Percentiles rank a stretch among this genome's conserved stretches.
These are phyloP conservation scores for Tuber borchii DNA, from an alignment of 495 filamentous ascomycete species.

Conservation along the genomic window DNA sequence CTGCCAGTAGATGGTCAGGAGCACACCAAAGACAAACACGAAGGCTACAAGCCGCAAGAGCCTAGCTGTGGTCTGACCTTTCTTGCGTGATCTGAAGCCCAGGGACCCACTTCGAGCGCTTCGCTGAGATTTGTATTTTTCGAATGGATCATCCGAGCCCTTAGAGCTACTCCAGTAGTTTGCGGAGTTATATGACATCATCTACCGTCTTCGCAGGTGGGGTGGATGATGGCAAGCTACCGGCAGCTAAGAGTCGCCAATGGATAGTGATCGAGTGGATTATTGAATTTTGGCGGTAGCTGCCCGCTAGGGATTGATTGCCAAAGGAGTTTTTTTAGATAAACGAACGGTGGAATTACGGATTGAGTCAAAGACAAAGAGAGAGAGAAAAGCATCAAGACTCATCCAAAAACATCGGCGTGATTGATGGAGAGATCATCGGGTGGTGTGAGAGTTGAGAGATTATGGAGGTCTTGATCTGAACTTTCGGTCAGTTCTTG, in stretches of 20 bases:
- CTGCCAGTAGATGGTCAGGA: constrained; percentile 29
- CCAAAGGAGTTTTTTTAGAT: not conserved
- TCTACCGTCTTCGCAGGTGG: not conserved
- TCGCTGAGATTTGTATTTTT: constrained; percentile 33
- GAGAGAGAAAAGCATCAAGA: not conserved
- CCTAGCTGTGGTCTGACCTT: constrained; percentile 17
- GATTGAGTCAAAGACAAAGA: not conserved
- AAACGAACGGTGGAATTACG: not conserved
- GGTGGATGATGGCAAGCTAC: not conserved
- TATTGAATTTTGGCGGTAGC: not conserved
- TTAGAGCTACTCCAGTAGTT: constrained; percentile 28
- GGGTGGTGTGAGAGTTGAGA: not conserved
- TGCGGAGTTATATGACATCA: constrained; percentile 30
- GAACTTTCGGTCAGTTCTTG: not conserved
- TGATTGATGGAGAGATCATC: not conserved
- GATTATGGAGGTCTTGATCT: not conserved
- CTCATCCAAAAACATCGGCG: not conserved
- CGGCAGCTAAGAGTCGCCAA: not conserved
- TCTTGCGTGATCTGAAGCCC: constrained; percentile 29
- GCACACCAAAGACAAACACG: constrained; percentile 28
- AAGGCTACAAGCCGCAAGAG: constrained; percentile 17
- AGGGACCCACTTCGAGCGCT: constrained; percentile 20
- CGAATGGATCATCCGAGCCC: constrained; percentile 34
- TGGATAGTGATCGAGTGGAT: not conserved
- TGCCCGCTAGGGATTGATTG: not conserved